Percentiles rank a stretch among this genome's conserved stretches.
Conservation (phyloP, 1,284 basidiomycete genomes). For the Rhizoctonia solani region DNA sequence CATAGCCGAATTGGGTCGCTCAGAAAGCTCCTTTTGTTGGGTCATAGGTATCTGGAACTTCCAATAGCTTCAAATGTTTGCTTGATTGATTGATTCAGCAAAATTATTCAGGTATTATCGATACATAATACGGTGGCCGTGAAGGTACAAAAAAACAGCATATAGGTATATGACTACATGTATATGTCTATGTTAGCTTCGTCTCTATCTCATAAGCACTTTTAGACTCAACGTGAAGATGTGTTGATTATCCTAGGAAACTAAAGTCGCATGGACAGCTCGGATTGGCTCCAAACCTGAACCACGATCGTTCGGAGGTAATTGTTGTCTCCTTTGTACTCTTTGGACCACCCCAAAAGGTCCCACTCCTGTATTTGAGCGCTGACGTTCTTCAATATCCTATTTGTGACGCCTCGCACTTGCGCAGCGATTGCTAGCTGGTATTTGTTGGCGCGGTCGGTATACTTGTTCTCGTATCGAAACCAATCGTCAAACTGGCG, state of each 20-base stretch:
- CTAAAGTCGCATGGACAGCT: conserved; percentile 26
- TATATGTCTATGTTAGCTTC: background rate
- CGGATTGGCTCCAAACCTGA: conserved; percentile 26
- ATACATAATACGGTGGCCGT: background rate
- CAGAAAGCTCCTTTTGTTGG: too few species aligned
- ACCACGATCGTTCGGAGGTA: conserved; percentile 28
- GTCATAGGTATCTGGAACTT: too few species aligned
- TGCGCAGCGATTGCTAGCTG: conserved; percentile 21
- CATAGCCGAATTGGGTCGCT: too few species aligned
- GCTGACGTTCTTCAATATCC: conserved; percentile 19
- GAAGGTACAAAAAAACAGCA: background rate
- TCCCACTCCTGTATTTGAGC: conserved; percentile 21
- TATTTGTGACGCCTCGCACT: conserved; percentile 17
- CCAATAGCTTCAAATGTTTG: too few species aligned
- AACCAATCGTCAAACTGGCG: conserved; percentile 34
- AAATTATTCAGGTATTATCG: background rate
- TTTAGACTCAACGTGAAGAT: background rate
- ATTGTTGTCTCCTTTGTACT: conserved; percentile 4
- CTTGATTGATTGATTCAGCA: too few species aligned
- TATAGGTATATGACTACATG: background rate
- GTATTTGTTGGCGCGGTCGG: conserved; percentile 16
- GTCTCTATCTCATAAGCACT: too few species aligned
- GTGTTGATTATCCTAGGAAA: background rate
- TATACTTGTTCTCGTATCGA: conserved; percentile 19
- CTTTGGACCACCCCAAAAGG: conserved; percentile 25